Base-by-base conservation (phyloP, 169 alveolate species). In the Plasmodium coatneyi region DNA sequence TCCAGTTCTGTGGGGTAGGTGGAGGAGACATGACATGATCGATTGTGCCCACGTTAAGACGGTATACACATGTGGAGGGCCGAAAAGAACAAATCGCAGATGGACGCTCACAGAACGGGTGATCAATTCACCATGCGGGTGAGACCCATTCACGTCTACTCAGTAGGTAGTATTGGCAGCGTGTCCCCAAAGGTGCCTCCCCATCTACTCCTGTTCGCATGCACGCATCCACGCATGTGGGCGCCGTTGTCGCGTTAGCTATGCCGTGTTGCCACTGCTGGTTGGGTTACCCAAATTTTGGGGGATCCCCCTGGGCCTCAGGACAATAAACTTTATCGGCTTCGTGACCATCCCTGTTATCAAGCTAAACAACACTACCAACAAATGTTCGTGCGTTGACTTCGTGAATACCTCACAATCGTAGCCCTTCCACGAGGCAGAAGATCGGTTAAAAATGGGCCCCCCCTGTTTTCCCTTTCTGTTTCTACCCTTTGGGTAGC, bases 251-350 rank as follows among this genome's bases (percentile, higher is more conserved):
- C 71, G 1, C 25, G 7, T 2, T 16, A 0, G 19, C 71, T 10
- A 16, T 56, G 10, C 7, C 28, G 0, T 30, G 0, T 5, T n/a
- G 7, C n/a, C 12, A 1, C 32, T 39, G 22, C 14, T 43, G 16
- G 3, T 25, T 43, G 25, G 30, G 41, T 6, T 84, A 84, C 92
- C 92, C 76, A 84, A 72, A 84, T 72, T 72, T 52, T 84, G 84
- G 52, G 82, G 92, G 25, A 84, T 72, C 34, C 84, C 92, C 70
- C 84, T 84, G 25, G 92, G 92, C 49, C 92, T 41, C 60, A 84
- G 60, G 39, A 84, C 79, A 32, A 84, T 84, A 22, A 84, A 84
- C 46, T 84, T 84, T 2, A 84, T 84, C 41, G 9, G 22, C 78
- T 66, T 72, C 1, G 36, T 72, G 19, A 49, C 78, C 92, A 84